These are phyloP conservation scores for Lipomyces chichibuensis DNA, from an alignment of 805 yeast species.

Conservation along the genomic window DNA sequence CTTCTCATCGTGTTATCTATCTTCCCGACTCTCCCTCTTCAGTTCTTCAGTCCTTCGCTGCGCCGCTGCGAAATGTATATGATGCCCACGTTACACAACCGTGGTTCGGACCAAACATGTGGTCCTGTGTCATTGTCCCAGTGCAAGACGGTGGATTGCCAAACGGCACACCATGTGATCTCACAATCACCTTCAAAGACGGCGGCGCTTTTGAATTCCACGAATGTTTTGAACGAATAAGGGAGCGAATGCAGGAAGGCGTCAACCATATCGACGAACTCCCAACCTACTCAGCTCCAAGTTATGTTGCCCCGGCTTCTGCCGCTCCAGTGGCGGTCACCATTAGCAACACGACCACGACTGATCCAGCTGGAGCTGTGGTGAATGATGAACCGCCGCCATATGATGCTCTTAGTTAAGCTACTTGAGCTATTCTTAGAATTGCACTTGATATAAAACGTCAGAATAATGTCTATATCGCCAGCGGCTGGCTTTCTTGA, in stretches of 20 bases:
- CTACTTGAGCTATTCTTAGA: background rate
- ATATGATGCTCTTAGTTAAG: background rate
- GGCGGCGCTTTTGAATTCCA: conserved; percentile 40
- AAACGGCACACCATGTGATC: conserved; percentile 26
- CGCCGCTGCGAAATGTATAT: conserved; percentile 31
- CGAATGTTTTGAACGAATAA: conserved; percentile 32
- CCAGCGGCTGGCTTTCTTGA: background rate
- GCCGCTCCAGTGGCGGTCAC: background rate
- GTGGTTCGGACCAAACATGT: conserved; percentile 39
- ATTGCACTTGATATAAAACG: background rate
- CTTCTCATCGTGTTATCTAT: conserved; percentile 37
- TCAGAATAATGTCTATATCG: background rate
- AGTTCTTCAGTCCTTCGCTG: conserved; percentile 34
- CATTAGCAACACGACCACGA: background rate
- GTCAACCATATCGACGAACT: conserved; percentile 37
- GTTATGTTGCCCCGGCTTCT: background rate
- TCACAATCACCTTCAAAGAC: conserved; percentile 37
- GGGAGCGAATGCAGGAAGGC: conserved; percentile 37
- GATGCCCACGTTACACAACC: conserved; percentile 39
- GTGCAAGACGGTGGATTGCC: conserved; percentile 38
- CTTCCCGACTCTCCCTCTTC: conserved; percentile 27
- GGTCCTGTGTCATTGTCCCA: conserved; percentile 35
- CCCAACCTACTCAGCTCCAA: conserved; percentile 26
- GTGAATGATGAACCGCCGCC: conserved; percentile 10
- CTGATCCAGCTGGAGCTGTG: background rate